Evolutionary conservation across 345 rosid species (phyloP), one percentile per base, ranked within the genome.

Genomic region (Clarkia xantiana): DNA sequence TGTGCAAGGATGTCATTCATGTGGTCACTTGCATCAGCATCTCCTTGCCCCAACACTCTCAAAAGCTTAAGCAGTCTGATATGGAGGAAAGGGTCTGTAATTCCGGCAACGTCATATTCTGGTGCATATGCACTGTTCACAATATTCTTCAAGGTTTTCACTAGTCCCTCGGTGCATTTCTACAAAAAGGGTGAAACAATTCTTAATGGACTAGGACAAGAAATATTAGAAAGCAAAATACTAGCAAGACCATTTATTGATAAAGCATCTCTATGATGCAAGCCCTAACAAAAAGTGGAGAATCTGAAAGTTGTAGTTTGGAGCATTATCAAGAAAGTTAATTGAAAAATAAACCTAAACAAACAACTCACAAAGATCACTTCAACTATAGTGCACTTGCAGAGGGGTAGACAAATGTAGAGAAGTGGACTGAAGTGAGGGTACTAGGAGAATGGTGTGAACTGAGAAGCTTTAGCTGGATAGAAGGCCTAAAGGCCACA

Each of bases 1-100:
- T 93, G 99, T 19, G 96, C 99, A 58, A 93, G 96, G 62, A 93
- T 84, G 73, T 93, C 99, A 65, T 86, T 93, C 99, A 93, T 93
- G 63, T 67, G 51, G 60, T 93, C 99, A 71, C 99, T 93, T 49
- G 94, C 82, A 69, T 81, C 95, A 16, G 81, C 76, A 63, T 93
- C 99, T 69, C 96, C 95, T 19, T 93, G 95, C 42, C 99, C 99
- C 75, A 93, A 60, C 36, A 76, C 71, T 51, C 82, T 82, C 76
- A 93, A 62, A 61, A 87, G 84, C 76, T 44, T 84, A 62, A 93
- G 99, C 76, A 93, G 70, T 69, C 94, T 77, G 64, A 93, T 84
- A 72, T 93, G 99, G 56, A 93, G 96, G 62, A 93, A 93, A 52
- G 99, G 99, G 59, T 93, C 99, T 40, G 94, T 62, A 60, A 87